phyloP scores from a whole-genome alignment of 2,329 filamentous ascomycete genomes.

The Paramyrothecium roridum region DNA sequence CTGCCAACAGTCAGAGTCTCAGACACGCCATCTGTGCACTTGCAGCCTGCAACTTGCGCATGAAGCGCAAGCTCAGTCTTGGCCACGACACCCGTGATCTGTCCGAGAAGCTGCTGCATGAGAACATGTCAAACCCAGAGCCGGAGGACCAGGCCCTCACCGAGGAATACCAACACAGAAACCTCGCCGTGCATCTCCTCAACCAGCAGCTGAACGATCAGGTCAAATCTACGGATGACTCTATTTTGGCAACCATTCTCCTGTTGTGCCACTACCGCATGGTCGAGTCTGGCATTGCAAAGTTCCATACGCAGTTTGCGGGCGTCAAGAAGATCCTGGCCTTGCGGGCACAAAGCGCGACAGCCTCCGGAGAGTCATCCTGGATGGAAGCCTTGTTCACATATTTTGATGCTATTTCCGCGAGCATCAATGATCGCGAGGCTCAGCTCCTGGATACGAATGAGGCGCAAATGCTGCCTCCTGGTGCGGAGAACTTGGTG shows the following conservation, averaged over 20 bases:
- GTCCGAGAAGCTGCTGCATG: constrained; percentile 43
- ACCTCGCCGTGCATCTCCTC: constrained; percentile 73
- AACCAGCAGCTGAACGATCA: constrained; percentile 82
- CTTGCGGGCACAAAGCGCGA: constrained; percentile 54
- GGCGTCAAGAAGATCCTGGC: constrained; percentile 87
- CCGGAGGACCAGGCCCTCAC: constrained; percentile 65
- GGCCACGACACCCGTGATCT: constrained; percentile 53
- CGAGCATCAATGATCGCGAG: constrained; percentile 88
- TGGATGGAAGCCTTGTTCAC: constrained; percentile 95
- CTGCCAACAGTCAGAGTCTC: constrained; percentile 74
- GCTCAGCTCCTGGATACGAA: constrained; percentile 67
- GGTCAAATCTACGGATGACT: constrained; percentile 74
- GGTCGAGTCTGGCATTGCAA: constrained; percentile 87
- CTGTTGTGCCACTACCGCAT: constrained; percentile 90
- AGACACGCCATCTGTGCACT: constrained; percentile 90
- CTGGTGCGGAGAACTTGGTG: constrained; percentile 77
- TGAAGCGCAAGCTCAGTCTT: constrained; percentile 68
- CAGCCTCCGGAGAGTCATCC: constrained; percentile 63
- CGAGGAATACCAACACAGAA: constrained; percentile 80
- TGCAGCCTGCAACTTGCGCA: constrained; percentile 84
- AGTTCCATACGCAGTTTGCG: constrained; percentile 90
- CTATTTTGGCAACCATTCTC: constrained; percentile 81
- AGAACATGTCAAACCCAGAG: constrained; percentile 42
- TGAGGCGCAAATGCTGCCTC: constrained; percentile 46
- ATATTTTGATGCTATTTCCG: constrained; percentile 91